Evolutionary conservation across 352 stramenopile species (phyloP), one percentile per base, ranked within the genome.

Genomic region (Phytophthora pisi): DNA sequence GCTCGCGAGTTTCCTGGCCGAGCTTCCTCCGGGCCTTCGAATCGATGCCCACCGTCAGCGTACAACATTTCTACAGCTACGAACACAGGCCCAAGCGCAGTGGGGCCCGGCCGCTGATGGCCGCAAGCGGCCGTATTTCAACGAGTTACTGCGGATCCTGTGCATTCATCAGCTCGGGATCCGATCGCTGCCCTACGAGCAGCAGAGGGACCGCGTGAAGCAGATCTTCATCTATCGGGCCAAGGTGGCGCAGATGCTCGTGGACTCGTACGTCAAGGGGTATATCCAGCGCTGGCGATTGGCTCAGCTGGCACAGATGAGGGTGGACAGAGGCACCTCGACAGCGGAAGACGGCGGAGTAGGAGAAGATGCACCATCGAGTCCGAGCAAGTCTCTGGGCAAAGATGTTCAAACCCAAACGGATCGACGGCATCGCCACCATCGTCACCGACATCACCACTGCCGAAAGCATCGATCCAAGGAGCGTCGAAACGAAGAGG

Each of bases 91-190:
- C 4, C 83, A 93, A 61, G 82, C 81, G 6, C 76, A 91, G 13
- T 76, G 70, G 42, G 74, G 84, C 1, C 59, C 59, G 34, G 56
- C 47, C 10, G 23, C 40, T 5, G 68, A 76, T 26, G 68, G 77
- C 18, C 68, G 70, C 11, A 84, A 84, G 11, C 70, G 85, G 3
- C 83, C 83, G 11, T 92, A 82, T 64, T 93, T 93, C 61, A 93
- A 93, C 51, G 85, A 91, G 63, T 63, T 93, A 40, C 64, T 93
- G 26, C 85, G 85, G 23, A 79, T 85, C 18, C 55, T 93, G 55
- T 93, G 83, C 57, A 93, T 93, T 51, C 83, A 93, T 46, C 85
- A 93, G 20, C 68, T 93, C n/a, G 85, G 85, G 7, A 93, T 93
- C 50, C 83, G 83, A 16, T 88, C 83, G 30, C 68, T 93, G 40